Base-by-base conservation (phyloP, 2,329 filamentous ascomycete species). In the Aspergillus floridensis region DNA sequence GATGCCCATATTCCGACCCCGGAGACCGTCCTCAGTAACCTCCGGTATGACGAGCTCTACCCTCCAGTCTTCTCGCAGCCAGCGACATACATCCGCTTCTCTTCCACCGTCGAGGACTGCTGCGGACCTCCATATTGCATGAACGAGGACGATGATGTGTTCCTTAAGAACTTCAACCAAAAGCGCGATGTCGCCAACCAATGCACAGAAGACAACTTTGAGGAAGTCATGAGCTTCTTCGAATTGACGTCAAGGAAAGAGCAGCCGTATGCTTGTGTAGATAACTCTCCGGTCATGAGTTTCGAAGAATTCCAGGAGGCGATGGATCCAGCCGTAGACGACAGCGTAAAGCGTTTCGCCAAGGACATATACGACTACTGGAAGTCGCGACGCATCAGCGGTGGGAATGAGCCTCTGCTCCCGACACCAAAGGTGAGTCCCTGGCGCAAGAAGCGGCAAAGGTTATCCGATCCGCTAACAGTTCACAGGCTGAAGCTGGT, bases 61-160 rank as follows among this genome's bases (percentile, higher is more conserved):
- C 86, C 89, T 53, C 86, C 85, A 65, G 81, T 82, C 59, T 97
- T 93, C 78, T 85, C 88, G 70, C 89, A 96, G 76, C 92, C 95
- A 55, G 87, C 88, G 62, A 95, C 93, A 62, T 98, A 98, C 78
- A 96, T 99, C 74, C 92, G 93, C 65, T 98, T 96, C 80, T 98
- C 95, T 65, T 93, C 96, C 66, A 99, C 95, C 2, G 93, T 99
- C 62, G 95, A 99, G 79, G 95, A 99, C 77, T 96, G 90, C 70
- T 89, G 92, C 71, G 90, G 91, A 70, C 90, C 89, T 73, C 86
- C 88, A 69, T 99, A 99, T 87, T 92, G 96, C 79, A 93, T 98
- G 90, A 93, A 88, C 29, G 88, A 89, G 65, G 92, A 96, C 71
- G 95, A 99, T 78, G 90, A 92, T 74, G 86, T 84, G 58, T 96